Base-by-base conservation (phyloP, 805 yeast species). In the Yamadazyma philogaea region DNA sequence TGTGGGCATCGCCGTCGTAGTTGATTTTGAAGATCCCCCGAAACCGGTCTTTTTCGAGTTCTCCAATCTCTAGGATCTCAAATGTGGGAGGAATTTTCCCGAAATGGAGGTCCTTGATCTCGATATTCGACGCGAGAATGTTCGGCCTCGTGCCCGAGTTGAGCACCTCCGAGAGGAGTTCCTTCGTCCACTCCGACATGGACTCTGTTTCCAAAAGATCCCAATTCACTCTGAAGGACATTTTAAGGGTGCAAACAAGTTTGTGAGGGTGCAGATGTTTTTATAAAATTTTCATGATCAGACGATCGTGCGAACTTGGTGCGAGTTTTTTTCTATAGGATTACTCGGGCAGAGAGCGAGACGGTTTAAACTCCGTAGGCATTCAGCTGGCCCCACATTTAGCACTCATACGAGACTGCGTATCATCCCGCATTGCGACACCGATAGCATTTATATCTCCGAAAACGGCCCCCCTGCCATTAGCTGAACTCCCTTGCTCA, bases 191-290 rank as follows among this genome's bases (percentile, higher is more conserved):
- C 21, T 68, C 64, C 20, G 80, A 70, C 49, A 83, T 68, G 24
- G 82, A 73, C 39, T 80, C 82, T 44, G 81, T 74, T 49, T 86
- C 87, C 31, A 87, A 71, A 7, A 86, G 73, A 47, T 77, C 74
- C 95, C 95, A 87, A 61, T 82, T 78, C 49, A 86, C 82, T 47
- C 82, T 77, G 55, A 87, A 85, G 6, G 93, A 84, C 95, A 86
- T 86, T 30, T 24, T 7, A 24, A 24, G 28, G 28, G 28, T 24
- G 28, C 28, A 24, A 24, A 24, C 28, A 24, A 24, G 12, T 24
- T 24, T 22, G 10, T 24, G 28, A 24, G 28, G 12, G 3, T 24
- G 28, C 28, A 24, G 28, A 11, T 24, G 28, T 24, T 24, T 24
- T 24, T 24, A 24, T 24, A 24, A 24, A 24, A 24, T 24, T 24